phyloP scores from a whole-genome alignment of 257 asterid species.

The Schizonepeta tenuifolia region DNA sequence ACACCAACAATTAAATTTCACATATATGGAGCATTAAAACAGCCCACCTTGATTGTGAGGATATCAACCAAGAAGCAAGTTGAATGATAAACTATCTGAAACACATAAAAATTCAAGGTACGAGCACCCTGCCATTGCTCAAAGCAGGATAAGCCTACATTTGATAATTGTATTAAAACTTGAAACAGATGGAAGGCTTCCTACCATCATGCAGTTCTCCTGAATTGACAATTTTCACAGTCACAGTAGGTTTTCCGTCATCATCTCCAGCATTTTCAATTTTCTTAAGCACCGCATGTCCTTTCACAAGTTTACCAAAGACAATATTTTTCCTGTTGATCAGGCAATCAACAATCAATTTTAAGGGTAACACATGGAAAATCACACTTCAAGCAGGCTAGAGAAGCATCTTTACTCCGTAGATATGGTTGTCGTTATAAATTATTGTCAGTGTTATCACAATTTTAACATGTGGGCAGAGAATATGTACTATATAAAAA shows the following conservation, averaged over 20 bases:
- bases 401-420: not conserved
- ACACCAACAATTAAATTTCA: conserved; percentile 25
- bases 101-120: not conserved
- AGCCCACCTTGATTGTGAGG: conserved; percentile 12
- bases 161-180: not conserved
- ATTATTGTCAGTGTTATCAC: not conserved
- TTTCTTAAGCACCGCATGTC: conserved; percentile 80
- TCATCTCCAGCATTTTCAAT: conserved; percentile 88
- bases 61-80: conserved; percentile 9
- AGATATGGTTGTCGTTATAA: not conserved
- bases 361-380: not conserved
- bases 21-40: not conserved
- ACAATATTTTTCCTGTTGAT: conserved; percentile 78
- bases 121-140: conserved; percentile 21
- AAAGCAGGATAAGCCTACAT: not conserved
- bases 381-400: conserved; percentile 6
- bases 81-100: not conserved
- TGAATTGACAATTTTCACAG: conserved; percentile 85
- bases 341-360: conserved; percentile 31
- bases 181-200: conserved; percentile 33
- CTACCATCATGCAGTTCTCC: conserved; percentile 88
- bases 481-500: not conserved
- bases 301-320: conserved; percentile 91
- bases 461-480: not conserved
- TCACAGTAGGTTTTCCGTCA: conserved; percentile 84